Evolutionary conservation across 257 asterid genomes (phyloP).

Genomic region (Solanum dulcamara): DNA sequence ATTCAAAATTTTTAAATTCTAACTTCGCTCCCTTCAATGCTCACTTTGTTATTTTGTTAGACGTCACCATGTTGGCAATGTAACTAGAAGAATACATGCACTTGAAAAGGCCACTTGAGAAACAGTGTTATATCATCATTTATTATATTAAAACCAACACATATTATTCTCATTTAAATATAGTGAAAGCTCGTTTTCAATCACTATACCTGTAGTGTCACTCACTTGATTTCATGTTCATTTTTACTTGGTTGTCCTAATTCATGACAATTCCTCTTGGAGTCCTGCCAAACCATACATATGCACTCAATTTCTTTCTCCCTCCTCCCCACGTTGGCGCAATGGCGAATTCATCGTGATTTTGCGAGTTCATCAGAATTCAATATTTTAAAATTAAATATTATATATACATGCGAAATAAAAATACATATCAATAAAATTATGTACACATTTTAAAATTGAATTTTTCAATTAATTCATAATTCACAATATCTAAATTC

Average conservation of each 20-base stretch:
- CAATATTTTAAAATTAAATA: fast-evolving
- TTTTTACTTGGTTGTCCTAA: not conserved
- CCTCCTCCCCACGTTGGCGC: not conserved
- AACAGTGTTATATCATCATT: not conserved
- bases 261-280: not conserved
- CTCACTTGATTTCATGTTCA: not conserved
- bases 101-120: not conserved
- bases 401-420: not conserved
- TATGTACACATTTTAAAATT: not conserved
- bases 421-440: not conserved
- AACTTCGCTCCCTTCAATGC: fast-evolving
- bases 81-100: not conserved
- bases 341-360: no score
- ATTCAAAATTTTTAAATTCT: no score
- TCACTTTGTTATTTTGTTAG: not conserved
- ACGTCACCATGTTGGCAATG: not conserved
- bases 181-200: not conserved
- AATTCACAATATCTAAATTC: not conserved
- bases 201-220: not conserved
- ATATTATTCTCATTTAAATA: not conserved
- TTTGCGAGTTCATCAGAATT: not conserved
- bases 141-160: not conserved
- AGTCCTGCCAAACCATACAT: not conserved
- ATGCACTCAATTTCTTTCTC: not conserved
- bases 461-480: not conserved